Base-by-base conservation (phyloP, 306 rosid genomes). In the Casuarina glauca region DNA sequence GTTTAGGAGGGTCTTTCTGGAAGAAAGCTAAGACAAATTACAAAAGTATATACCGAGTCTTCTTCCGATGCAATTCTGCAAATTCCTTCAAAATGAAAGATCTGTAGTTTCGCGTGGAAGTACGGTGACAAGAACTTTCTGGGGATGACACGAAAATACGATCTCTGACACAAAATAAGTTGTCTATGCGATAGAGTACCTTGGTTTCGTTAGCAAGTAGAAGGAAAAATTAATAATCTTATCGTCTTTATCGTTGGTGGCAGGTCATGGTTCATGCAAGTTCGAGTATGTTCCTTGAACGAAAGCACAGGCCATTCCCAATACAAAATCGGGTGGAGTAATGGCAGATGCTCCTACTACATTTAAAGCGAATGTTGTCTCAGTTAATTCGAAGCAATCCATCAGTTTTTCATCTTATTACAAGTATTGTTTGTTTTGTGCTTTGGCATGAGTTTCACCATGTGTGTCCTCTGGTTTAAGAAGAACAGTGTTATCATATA, bases 221-320 rank as follows among this genome's bases (percentile, higher is more conserved):
- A 45, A 55, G 77, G 52, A 36, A 64, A 58, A 75, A 62, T 46
- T 52, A 44, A 19, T 61, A 42, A 55, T 50, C 9, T 19, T 66
- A 44, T 7, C 3, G 58, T 9, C 52, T 57, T 19, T 42, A 6
- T 20, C 69, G 79, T 74, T 73, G 80, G 64, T 83, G 75, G 46
- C 88, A 91, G 93, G 92, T 73, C 85, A 91, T 68, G 83, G 73
- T 36, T 78, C 91, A 15, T 89, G 97, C 87, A 91, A 85, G 81
- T 87, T 77, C 79, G 91, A 88, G 80, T 80, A 83, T 82, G 72
- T 83, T 80, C 87, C 77, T 51, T 75, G 72, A 79, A 84, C 39
- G 55, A 44, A 54, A 39, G 43, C 32, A 20, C 76, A 5, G 75
- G 17, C 62, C 73, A 76, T 63, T 13, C 6, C 68, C 26, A 2